A percentile compares a stretch with the other conserved stretches of the same genome.
Conservation (phyloP, 805 yeast genomes). For the Spathaspora arborariae region DNA sequence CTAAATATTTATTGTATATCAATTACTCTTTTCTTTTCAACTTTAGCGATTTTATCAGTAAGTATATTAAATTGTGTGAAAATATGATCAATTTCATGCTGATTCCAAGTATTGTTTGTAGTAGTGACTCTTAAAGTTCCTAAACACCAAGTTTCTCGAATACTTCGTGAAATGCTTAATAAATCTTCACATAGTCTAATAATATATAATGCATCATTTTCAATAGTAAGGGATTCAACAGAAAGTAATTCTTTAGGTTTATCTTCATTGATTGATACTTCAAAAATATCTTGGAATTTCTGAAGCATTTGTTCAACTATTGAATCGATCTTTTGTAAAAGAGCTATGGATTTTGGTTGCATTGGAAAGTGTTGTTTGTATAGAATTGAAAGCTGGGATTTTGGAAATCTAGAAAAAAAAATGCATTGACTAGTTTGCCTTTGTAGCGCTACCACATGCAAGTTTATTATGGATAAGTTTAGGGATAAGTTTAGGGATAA, state of each 20-base stretch:
- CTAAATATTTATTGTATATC: constrained; percentile 5
- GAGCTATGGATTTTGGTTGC: constrained; percentile 38
- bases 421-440: no score
- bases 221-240: constrained; percentile 54
- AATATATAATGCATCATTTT: constrained; percentile 48
- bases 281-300: constrained; percentile 51
- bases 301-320: constrained; percentile 49
- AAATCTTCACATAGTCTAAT: constrained; percentile 52
- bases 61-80: constrained; percentile 31
- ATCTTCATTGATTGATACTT: constrained; percentile 40
- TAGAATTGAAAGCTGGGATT: no score
- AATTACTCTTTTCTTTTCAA: constrained; percentile 11
- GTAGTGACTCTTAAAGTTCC: constrained; percentile 44
- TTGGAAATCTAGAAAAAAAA: no score
- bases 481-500: no score
- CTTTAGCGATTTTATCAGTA: constrained; percentile 26
- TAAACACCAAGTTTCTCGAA: constrained; percentile 56
- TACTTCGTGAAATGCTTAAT: constrained; percentile 42
- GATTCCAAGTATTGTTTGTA: constrained; percentile 12
- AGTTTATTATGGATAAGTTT: no score
- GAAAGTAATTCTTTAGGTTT: constrained; percentile 42
- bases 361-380: no score
- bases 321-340: constrained; percentile 44
- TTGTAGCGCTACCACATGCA: no score
- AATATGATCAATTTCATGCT: constrained; percentile 20